These are phyloP conservation scores for Alloascoidea africana DNA, from an alignment of 805 yeast species.

Conservation along the genomic window DNA sequence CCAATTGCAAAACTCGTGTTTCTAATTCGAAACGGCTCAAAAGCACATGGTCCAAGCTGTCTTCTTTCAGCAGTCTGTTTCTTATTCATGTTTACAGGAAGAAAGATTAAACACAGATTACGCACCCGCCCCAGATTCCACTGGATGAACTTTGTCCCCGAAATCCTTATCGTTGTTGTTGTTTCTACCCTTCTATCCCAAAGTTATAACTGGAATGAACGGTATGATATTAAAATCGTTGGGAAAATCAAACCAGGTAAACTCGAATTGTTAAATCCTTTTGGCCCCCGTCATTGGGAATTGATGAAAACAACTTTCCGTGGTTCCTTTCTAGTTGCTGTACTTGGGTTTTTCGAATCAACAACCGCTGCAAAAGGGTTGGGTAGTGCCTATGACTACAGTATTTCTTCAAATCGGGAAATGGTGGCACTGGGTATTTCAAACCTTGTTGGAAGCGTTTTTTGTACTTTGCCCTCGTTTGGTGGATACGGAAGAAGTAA, in stretches of 20 bases:
- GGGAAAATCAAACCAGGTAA: conserved; percentile 47
- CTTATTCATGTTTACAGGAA: conserved; percentile 26
- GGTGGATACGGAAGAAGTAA: conserved; percentile 95
- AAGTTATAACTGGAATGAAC: conserved; percentile 28
- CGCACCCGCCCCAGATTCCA: conserved; percentile 12
- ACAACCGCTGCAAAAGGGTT: conserved; percentile 85
- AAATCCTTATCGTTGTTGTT: conserved; percentile 63
- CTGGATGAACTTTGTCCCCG: conserved; percentile 59
- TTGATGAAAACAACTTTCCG: conserved; percentile 41
- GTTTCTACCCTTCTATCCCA: conserved; percentile 39
- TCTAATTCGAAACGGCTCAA: conserved; percentile 28
- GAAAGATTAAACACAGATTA: conserved; percentile 14
- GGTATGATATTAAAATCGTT: conserved; percentile 37
- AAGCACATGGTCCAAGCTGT: conserved; percentile 44
- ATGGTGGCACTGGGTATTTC: conserved; percentile 76
- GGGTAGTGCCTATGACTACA: conserved; percentile 47
- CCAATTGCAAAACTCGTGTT: conserved; percentile 57
- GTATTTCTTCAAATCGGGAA: conserved; percentile 76
- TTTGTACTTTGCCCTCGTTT: conserved; percentile 68
- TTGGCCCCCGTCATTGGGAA: conserved; percentile 28
- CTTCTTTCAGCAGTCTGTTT: conserved; percentile 37
- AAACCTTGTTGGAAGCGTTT: conserved; percentile 43
- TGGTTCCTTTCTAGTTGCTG: conserved; percentile 66
- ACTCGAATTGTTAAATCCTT: conserved; percentile 41
- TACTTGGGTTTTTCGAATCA: conserved; percentile 84